A percentile compares a stretch with the other conserved stretches of the same genome.
These are phyloP conservation scores for Corylus avellana DNA, from an alignment of 306 rosid genomes.

Conservation along the genomic window DNA sequence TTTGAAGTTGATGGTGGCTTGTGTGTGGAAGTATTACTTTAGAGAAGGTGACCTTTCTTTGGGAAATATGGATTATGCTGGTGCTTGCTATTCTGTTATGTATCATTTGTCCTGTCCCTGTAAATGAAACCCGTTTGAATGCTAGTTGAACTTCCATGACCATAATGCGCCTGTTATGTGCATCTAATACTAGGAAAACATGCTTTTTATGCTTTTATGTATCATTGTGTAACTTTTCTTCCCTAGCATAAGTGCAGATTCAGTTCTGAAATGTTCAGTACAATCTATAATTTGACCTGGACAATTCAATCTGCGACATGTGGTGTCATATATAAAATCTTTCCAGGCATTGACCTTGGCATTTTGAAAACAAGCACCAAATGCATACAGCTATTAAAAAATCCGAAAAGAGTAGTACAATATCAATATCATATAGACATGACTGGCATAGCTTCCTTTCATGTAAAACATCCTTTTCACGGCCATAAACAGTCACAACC, in stretches of 20 bases:
- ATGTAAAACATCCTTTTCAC: too few species aligned
- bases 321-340: too few species aligned
- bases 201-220: not conserved
- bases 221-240: not conserved
- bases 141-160: constrained; percentile 12
- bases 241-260: not conserved
- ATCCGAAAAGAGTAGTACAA: not conserved
- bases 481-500: too few species aligned
- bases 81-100: not conserved
- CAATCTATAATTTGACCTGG: not conserved
- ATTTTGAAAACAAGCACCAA: not conserved
- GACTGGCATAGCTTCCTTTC: too few species aligned
- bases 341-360: not conserved
- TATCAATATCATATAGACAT: not conserved
- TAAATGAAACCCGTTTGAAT: not conserved
- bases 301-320: not conserved
- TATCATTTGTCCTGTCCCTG: not conserved
- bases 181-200: not conserved
- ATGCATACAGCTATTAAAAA: not conserved
- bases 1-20: constrained; percentile 5
- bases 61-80: not conserved
- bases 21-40: not conserved
- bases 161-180: not conserved
- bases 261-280: not conserved
- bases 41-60: constrained; percentile 1